Conservation (phyloP, 2,329 filamentous ascomycete genomes). For the Helotiales sp. region DNA sequence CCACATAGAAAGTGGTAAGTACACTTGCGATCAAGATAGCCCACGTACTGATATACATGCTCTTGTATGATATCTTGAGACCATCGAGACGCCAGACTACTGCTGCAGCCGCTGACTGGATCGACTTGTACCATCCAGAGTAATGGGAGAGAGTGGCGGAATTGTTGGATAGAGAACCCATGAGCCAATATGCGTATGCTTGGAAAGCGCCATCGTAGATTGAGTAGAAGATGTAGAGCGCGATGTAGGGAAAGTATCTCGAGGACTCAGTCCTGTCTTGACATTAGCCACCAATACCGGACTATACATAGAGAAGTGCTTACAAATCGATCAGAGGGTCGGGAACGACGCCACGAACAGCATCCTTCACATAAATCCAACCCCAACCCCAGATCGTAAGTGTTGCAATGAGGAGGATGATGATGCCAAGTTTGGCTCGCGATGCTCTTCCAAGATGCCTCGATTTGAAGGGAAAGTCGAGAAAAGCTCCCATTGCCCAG, state of each 20-base stretch:
- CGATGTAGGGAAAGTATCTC: not conserved
- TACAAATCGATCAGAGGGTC: not conserved
- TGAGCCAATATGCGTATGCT: not conserved
- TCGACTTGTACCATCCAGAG: not conserved
- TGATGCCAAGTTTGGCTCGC: not conserved
- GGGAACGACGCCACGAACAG: not conserved
- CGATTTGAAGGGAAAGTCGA: not conserved
- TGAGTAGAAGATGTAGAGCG: not conserved
- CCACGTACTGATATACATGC: not conserved
- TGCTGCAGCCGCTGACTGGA: not conserved
- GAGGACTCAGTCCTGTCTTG: not conserved
- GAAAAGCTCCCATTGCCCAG: not conserved
- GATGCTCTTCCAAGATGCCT: not conserved
- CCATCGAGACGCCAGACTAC: constrained; percentile 1
- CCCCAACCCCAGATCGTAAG: not conserved
- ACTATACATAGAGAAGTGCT: not conserved
- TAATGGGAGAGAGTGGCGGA: not conserved
- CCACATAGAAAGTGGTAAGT: constrained; percentile 4
- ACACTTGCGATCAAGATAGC: constrained; percentile 1
- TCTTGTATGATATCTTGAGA: not conserved
- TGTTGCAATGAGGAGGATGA: not conserved
- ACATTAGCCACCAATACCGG: not conserved
- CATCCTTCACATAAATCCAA: not conserved
- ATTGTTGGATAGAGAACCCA: not conserved
- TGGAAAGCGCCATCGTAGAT: not conserved